phyloP scores from a whole-genome alignment of 169 alveolate genomes.

The Cryptosporidium sp. region DNA sequence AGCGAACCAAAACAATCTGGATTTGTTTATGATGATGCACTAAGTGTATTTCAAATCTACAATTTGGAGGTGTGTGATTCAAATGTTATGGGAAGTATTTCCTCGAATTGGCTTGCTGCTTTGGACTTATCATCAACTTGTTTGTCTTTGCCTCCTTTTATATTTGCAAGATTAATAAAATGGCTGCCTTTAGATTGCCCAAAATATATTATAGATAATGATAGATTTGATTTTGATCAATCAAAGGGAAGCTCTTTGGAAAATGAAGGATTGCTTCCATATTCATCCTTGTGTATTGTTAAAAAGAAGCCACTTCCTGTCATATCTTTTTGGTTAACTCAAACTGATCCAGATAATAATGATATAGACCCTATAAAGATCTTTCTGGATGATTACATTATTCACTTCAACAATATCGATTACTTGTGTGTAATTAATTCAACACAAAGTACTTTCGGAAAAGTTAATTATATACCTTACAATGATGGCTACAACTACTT shows the following conservation, averaged over 20 bases:
- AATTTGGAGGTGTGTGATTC: constrained; percentile 20
- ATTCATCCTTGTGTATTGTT: constrained; percentile 42
- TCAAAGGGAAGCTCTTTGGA: background rate
- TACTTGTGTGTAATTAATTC: constrained; percentile 40
- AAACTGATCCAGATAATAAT: background rate
- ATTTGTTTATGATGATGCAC: constrained; percentile 40
- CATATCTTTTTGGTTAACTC: constrained; percentile 15
- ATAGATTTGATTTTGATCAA: too few species aligned
- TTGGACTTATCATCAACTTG: constrained; percentile 63
- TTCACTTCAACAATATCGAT: constrained; percentile 11
- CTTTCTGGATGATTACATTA: constrained; percentile 27
- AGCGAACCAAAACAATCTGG: constrained; percentile 72
- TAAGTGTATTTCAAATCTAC: constrained; percentile 46
- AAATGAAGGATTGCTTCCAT: background rate
- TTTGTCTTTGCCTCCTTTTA: constrained; percentile 52
- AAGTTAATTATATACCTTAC: background rate
- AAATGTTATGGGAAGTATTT: background rate
- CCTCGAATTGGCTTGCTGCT: constrained; percentile 71
- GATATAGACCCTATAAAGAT: background rate
- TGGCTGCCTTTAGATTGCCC: constrained; percentile 66
- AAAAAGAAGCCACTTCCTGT: constrained; percentile 40
- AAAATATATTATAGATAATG: background rate
- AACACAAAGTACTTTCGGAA: constrained; percentile 12
- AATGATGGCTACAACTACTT: constrained; percentile 10
- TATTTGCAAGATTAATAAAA: constrained; percentile 9